Conservation (phyloP, 2,329 filamentous ascomycete genomes). For the Colletotrichum horii region DNA sequence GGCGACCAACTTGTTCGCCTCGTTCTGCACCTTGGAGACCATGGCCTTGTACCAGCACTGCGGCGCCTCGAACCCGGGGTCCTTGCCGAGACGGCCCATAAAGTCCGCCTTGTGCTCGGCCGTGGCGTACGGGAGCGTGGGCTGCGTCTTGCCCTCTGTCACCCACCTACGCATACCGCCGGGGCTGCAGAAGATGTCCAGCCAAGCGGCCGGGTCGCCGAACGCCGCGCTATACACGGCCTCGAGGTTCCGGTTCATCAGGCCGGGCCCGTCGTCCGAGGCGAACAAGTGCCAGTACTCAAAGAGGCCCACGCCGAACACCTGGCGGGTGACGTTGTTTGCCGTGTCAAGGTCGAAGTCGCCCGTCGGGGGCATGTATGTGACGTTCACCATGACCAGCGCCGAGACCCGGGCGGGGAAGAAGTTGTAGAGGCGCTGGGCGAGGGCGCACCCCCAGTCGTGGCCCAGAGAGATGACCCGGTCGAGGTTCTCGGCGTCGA, state of each 20-base stretch:
- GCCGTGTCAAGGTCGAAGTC: conserved; percentile 40
- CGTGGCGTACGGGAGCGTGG: conserved; percentile 30
- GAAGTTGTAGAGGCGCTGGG: conserved; percentile 46
- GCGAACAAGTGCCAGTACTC: conserved; percentile 53
- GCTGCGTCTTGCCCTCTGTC: conserved; percentile 24
- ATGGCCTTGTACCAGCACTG: conserved; percentile 32
- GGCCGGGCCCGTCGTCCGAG: conserved; percentile 37
- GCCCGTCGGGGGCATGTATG: conserved; percentile 40
- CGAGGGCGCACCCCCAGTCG: conserved; percentile 51
- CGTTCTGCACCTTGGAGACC: conserved; percentile 23
- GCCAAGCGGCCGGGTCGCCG: conserved; percentile 31
- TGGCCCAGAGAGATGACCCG: conserved; percentile 49
- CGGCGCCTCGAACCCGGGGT: conserved; percentile 31
- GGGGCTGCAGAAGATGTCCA: conserved; percentile 38
- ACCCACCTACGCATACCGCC: conserved; percentile 36
- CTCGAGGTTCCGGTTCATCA: conserved; percentile 44
- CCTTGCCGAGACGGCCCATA: conserved; percentile 26
- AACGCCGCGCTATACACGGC: conserved; percentile 39
- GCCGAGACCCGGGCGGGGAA: conserved; percentile 43
- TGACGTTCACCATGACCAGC: conserved; percentile 45
- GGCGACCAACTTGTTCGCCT: conserved; percentile 23
- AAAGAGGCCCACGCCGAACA: conserved; percentile 39
- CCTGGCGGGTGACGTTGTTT: conserved; percentile 34
- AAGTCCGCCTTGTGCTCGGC: conserved; percentile 28
- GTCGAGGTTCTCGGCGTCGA: conserved; percentile 39